Base-by-base conservation (phyloP, 1,284 basidiomycete species). In the Austroboletus rostrupii region DNA sequence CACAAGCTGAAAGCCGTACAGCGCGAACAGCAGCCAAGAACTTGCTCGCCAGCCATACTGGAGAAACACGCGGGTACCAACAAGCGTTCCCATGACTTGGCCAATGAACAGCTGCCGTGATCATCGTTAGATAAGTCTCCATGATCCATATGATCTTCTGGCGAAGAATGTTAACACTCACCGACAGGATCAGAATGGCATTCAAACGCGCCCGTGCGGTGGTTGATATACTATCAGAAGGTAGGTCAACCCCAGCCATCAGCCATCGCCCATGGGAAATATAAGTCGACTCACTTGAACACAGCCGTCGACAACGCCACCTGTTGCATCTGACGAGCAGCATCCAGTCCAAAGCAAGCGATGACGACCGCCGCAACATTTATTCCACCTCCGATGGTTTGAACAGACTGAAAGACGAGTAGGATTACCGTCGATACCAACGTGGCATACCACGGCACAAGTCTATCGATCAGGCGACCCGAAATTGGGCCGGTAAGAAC, bases 381-480 rank as follows among this genome's bases (percentile, higher is more conserved):
- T 43, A 80, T 74, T 0, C 79, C 79, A 6, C 80, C 81, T 3
- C 77, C 86, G 2, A 71, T 81, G 0, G 74, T 72, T 57, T 84
- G 78, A 0, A 87, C 74, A 29, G 72, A 64, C 55, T 80, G 66
- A 61, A 78, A 78, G 32, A 72, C 53, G 13, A 76, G 45, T 12
- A 77, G 67, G 43, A 64, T 55, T 8, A 71, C 28, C 3, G 80
- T 72, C 10, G 75, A 73, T 19, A 79, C 58, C 20, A 87, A 65
- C 16, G 82, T 76, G 8, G 80, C 79, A 45, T 81, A 78, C 85
- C 85, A 90, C 0, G 82, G 82, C 0, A 83, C 72, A 19, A 88
- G 72, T 3, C 62, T 69, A 62, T 90, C 85, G 42, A 89, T 75
- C 10, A 80, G 54, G 29, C 73, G 73, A 0, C 87, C 87, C 19